Conservation (phyloP, 768 basidiomycete genomes). For the Cystobasidium onofrii region DNA sequence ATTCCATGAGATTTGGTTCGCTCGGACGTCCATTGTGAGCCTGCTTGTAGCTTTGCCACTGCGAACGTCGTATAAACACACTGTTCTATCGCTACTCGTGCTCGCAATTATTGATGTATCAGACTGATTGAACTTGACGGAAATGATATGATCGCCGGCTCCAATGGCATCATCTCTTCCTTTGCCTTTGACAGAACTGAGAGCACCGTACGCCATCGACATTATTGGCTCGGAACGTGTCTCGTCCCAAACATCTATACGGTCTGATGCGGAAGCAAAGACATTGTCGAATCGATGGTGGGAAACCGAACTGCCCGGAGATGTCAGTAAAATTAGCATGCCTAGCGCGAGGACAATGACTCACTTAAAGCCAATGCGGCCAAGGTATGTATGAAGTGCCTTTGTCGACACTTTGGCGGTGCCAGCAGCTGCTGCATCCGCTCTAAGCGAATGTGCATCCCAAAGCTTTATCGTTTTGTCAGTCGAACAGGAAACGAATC, state of each 20-base stretch:
- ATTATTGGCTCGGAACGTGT: slow-evolving; percentile 54
- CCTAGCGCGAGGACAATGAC: slow-evolving; percentile 38
- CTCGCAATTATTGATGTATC: slow-evolving; percentile 92
- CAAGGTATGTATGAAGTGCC: slow-evolving; percentile 70
- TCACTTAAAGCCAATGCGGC: slow-evolving; percentile 86
- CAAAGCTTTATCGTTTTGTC: slow-evolving; percentile 78
- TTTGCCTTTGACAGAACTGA: slow-evolving; percentile 53
- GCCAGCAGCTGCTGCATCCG: slow-evolving; percentile 37
- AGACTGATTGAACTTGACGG: slow-evolving; percentile 83
- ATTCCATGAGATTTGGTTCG: slow-evolving; percentile 87
- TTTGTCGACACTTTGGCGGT: slow-evolving; percentile 43
- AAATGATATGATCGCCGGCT: slow-evolving; percentile 77
- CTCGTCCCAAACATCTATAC: slow-evolving; percentile 96
- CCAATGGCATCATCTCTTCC: slow-evolving; percentile 68
- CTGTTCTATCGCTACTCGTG: slow-evolving; percentile 87
- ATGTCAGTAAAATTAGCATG: slow-evolving; percentile 28
- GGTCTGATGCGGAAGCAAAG: slow-evolving; percentile 87
- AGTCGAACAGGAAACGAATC: slow-evolving; percentile 68
- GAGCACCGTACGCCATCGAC: slow-evolving; percentile 34
- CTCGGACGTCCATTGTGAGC: slow-evolving; percentile 85
- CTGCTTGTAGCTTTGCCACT: slow-evolving; percentile 92
- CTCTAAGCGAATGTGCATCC: slow-evolving; percentile 49
- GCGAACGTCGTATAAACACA: slow-evolving; percentile 90
- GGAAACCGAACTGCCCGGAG: slow-evolving; percentile 65
- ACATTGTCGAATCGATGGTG: slow-evolving; percentile 81